A percentile compares a stretch with the other conserved stretches of the same genome.
These are phyloP conservation scores for Fraxinus ornus DNA, from an alignment of 305 asterid genomes.

Conservation along the genomic window DNA sequence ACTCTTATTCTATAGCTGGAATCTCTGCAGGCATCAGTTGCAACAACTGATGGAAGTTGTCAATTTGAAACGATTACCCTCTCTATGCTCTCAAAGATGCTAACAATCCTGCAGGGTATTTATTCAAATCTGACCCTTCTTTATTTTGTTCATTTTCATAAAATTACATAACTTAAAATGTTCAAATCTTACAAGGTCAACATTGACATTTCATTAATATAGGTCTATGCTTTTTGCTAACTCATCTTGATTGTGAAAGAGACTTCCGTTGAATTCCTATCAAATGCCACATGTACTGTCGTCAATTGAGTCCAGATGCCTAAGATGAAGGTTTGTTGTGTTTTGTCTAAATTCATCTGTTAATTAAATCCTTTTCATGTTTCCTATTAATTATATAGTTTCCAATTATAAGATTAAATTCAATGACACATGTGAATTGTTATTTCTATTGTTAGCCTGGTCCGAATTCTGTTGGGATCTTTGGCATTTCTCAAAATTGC, in stretches of 20 bases:
- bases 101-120: constrained; percentile 73
- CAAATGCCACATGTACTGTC: constrained; percentile 99
- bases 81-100: constrained; percentile 44
- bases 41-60: constrained; percentile 42
- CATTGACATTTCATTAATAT: background rate
- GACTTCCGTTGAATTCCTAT: constrained; percentile 94
- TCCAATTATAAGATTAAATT: constrained; percentile 7
- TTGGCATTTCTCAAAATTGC: constrained; percentile 13
- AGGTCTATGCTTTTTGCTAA: constrained; percentile 37
- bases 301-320: constrained; percentile 99
- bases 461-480: constrained; percentile 98
- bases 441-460: constrained; percentile 48
- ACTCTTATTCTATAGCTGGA: background rate
- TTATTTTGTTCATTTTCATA: background rate
- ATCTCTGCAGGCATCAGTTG: constrained; percentile 31
- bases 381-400: background rate
- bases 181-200: background rate
- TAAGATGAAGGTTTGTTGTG: constrained; percentile 84
- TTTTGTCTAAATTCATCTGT: background rate
- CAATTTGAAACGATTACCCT: constrained; percentile 35
- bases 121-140: background rate
- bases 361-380: background rate
- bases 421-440: background rate
- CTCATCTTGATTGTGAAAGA: constrained; percentile 88
- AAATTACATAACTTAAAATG: background rate